Evolutionary conservation across 2,329 filamentous ascomycete species (phyloP), one percentile per base, ranked within the genome.

Genomic region (Diaporthe amygdali): DNA sequence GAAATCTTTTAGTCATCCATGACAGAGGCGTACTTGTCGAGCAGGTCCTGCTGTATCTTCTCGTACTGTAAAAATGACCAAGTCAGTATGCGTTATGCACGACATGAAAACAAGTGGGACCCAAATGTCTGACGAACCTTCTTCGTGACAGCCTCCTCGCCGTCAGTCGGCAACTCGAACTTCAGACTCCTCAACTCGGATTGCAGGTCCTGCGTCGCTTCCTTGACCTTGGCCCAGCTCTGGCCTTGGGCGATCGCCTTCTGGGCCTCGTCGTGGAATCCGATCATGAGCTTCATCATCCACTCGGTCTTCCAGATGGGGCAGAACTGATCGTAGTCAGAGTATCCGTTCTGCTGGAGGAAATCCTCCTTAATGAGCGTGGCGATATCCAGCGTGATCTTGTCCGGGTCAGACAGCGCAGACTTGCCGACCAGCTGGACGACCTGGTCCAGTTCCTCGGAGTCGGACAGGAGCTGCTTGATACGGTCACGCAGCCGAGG

Each of bases 211-310:
- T 89, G 86, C 15, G 96, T 99, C 41, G 93, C 91, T 78, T 99
- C 96, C 76, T 96, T 91, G 69, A 99, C 93, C 89, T 97, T 98
- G 80, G 87, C 86, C 96, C 96, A 99, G 83, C 86, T 92, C 84
- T 96, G 93, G 73, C 96, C 96, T 82, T 97, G 94, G 7, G 93
- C 89, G 79, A 99, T 90, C 8, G 94, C 95, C 90, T 98, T 98
- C 82, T 98, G 96, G 30, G 94, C 92, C 87, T 99, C 96, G 79
- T 99, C 97, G 81, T 98, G 94, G 90, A 96, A 99, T 71, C 92
- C 94, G 88, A 99, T 94, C 91, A 99, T 98, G 75, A 94, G 93
- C 90, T 97, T 98, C 96, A 99, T 99, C 96, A 99, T 98, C 92
- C 96, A 99, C 82, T 97, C 93, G 0, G 96, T 99, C 92, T 99